These are phyloP conservation scores for Aeminium ludgeri DNA, from an alignment of 495 filamentous ascomycete genomes.

Conservation along the genomic window DNA sequence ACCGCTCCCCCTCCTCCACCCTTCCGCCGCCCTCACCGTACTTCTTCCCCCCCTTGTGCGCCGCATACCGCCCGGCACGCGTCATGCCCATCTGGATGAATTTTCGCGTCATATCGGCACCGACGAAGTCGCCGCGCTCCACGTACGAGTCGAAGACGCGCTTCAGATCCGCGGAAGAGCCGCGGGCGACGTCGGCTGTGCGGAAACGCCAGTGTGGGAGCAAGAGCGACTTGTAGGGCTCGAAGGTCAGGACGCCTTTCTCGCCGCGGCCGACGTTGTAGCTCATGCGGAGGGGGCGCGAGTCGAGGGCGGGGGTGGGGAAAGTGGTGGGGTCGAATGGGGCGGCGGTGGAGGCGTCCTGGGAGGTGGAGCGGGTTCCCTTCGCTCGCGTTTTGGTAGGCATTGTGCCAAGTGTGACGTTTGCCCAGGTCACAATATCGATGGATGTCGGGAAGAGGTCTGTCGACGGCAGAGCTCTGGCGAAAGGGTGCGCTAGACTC, in stretches of 20 bases:
- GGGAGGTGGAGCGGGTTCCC: not conserved
- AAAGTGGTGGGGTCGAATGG: not conserved
- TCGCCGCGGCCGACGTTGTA: conserved; percentile 38
- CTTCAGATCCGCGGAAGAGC: conserved; percentile 26
- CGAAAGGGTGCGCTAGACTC: no score
- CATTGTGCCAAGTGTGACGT: not conserved
- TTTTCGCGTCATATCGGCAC: conserved; percentile 37
- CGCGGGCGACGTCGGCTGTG: conserved; percentile 27
- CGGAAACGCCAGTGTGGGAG: conserved; percentile 36
- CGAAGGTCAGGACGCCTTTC: conserved; percentile 35
- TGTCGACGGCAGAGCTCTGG: no score
- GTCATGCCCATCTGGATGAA: conserved; percentile 43
- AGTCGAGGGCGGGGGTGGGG: conserved; percentile 11
- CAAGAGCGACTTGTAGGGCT: conserved; percentile 36
- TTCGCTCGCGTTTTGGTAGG: not conserved
- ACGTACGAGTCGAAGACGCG: conserved; percentile 28
- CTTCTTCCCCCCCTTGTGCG: conserved; percentile 34
- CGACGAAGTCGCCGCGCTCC: conserved; percentile 32
- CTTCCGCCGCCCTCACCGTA: conserved; percentile 20
- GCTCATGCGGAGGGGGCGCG: conserved; percentile 23
- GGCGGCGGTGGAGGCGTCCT: not conserved
- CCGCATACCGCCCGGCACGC: conserved; percentile 33
- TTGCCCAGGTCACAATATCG: no score
- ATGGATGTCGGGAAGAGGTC: no score
- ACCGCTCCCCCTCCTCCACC: conserved; percentile 17